These are phyloP conservation scores for Fusarium austroafricanum DNA, from an alignment of 2,329 filamentous ascomycete genomes.

Conservation along the genomic window DNA sequence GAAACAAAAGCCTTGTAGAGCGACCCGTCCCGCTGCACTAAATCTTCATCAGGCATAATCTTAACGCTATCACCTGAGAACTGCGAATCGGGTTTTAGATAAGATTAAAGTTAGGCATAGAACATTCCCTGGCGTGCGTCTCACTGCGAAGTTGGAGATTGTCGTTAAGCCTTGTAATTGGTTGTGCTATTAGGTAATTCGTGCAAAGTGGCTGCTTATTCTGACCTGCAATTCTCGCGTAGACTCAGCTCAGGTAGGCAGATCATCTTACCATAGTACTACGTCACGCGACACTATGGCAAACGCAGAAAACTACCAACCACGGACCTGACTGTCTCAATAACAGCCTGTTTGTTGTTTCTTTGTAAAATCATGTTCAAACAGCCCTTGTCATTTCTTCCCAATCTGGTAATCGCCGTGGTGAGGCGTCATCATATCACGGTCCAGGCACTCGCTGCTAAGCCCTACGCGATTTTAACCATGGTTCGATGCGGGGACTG, in stretches of 20 bases:
- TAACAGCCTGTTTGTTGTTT: neutral
- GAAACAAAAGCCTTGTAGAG: neutral
- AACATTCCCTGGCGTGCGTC: too few relatives aligned
- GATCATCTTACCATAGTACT: neutral
- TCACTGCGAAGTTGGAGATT: too few relatives aligned
- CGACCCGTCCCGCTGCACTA: neutral
- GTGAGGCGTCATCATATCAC: neutral
- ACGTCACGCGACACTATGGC: neutral
- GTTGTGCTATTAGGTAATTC: too few relatives aligned
- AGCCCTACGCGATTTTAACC: neutral
- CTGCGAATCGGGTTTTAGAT: too few relatives aligned
- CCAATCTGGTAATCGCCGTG: neutral
- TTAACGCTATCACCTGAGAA: neutral
- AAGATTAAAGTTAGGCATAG: too few relatives aligned
- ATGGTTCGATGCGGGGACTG: neutral
- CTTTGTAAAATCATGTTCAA: neutral
- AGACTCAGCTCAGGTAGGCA: neutral
- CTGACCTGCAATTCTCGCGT: neutral
- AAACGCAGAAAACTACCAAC: too few relatives aligned
- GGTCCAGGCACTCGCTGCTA: neutral
- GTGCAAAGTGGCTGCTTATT: neutral
- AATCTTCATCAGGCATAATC: neutral
- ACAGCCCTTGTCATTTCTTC: neutral
- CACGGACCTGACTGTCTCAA: neutral
- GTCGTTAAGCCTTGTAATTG: too few relatives aligned